phyloP scores from a whole-genome alignment of 768 basidiomycete species.

The Sporobolomyces roseus region DNA sequence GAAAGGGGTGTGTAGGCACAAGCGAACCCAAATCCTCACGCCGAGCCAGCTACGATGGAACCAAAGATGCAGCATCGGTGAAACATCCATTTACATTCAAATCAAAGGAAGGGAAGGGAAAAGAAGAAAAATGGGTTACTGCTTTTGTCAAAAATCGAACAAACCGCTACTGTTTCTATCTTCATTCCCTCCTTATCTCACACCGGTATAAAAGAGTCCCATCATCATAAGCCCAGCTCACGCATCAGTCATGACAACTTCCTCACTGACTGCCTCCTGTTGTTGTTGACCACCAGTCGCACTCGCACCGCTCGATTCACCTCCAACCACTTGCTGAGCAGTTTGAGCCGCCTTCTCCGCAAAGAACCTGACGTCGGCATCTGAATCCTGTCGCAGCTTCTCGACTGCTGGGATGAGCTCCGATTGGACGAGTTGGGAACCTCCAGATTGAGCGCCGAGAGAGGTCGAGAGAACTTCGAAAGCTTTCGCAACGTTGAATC shows the following conservation, averaged over 20 bases:
- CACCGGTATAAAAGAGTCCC: too few relatives aligned
- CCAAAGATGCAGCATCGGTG: too few relatives aligned
- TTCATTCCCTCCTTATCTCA: too few relatives aligned
- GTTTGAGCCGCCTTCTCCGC: constrained; percentile 61
- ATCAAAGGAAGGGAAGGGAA: constrained; percentile 18
- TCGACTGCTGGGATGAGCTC: constrained; percentile 78
- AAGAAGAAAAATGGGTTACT: too few relatives aligned
- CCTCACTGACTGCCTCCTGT: constrained; percentile 19
- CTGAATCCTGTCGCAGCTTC: constrained; percentile 77
- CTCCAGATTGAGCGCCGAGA: constrained; percentile 58
- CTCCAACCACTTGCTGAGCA: constrained; percentile 30
- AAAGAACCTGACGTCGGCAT: constrained; percentile 96
- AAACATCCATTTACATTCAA: too few relatives aligned
- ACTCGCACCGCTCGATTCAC: background rate
- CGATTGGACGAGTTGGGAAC: constrained; percentile 67
- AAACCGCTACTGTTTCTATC: too few relatives aligned
- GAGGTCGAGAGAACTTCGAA: constrained; percentile 79
- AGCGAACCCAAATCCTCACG: too few relatives aligned
- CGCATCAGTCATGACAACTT: constrained; percentile 40
- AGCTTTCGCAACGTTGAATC: constrained; percentile 96
- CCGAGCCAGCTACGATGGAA: too few relatives aligned
- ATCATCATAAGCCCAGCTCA: background rate
- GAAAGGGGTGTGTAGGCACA: too few relatives aligned
- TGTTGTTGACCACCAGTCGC: background rate
- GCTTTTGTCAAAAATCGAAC: too few relatives aligned